Conservation (phyloP, 371 early-diverging fungal species). For the Zopfochytrium polystomum region DNA sequence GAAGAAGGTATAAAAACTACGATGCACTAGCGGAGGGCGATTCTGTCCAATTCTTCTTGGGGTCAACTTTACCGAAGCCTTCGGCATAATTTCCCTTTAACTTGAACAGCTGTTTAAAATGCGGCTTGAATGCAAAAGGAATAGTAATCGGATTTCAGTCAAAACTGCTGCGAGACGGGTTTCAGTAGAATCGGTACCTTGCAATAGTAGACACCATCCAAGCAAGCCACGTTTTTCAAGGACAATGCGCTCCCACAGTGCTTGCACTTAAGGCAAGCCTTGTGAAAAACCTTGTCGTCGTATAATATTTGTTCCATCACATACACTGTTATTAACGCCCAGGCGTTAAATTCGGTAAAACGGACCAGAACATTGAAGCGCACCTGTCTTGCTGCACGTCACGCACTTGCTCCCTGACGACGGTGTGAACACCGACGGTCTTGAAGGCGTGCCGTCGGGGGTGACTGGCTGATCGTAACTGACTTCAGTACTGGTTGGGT, state of each 20-base stretch:
- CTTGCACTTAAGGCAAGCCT: constrained; percentile 43
- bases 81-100: constrained; percentile 52
- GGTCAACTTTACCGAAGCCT: constrained; percentile 41
- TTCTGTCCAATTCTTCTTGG: constrained; percentile 37
- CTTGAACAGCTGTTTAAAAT: constrained; percentile 52
- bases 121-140: constrained; percentile 26
- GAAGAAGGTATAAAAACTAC: neutral
- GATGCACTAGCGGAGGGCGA: neutral
- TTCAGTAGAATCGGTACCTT: constrained; percentile 26
- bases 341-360: no score
- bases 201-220: constrained; percentile 46
- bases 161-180: neutral
- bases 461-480: no score
- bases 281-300: constrained; percentile 43
- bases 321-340: no score
- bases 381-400: constrained; percentile 25
- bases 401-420: constrained; percentile 25
- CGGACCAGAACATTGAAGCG: no score
- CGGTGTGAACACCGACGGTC: no score
- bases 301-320: constrained; percentile 40
- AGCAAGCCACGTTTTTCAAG: constrained; percentile 45
- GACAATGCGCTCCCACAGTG: constrained; percentile 43
- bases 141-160: neutral
- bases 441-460: no score
- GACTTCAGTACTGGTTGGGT: no score